Percentiles rank a stretch among this genome's conserved stretches.
Conservation (phyloP, 495 filamentous ascomycete species). For the Penicillium crystallinum region DNA sequence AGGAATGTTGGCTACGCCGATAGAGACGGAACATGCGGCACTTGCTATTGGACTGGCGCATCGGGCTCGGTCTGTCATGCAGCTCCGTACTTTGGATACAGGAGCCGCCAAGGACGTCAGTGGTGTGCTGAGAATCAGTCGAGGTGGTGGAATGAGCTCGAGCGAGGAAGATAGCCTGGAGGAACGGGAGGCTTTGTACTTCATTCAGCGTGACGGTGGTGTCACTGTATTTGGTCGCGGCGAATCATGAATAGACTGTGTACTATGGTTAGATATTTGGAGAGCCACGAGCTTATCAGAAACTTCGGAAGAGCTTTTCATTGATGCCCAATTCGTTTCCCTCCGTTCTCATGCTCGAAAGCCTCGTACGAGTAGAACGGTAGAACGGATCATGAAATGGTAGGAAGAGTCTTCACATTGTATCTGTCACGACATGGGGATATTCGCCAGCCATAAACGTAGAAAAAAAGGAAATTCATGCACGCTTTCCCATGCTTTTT, state of each 20-base stretch:
- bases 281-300: neutral
- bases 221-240: constrained; percentile 78
- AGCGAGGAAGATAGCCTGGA: constrained; percentile 33
- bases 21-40: constrained; percentile 60
- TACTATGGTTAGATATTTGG: constrained; percentile 8
- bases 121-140: constrained; percentile 76
- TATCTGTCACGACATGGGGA: constrained; percentile 40
- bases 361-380: constrained; percentile 18
- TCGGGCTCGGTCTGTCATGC: constrained; percentile 61
- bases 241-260: constrained; percentile 26
- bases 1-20: constrained; percentile 47
- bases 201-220: constrained; percentile 69
- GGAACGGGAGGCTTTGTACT: constrained; percentile 75
- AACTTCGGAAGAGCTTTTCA: neutral
- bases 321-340: neutral
- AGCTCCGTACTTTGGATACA: constrained; percentile 71
- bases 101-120: constrained; percentile 86
- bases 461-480: constrained; percentile 43
- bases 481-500: constrained; percentile 35
- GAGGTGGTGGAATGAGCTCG: constrained; percentile 44
- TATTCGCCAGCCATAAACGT: constrained; percentile 44
- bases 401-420: constrained; percentile 40
- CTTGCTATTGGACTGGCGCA: constrained; percentile 70
- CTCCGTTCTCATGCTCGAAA: neutral
- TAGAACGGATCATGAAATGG: constrained; percentile 25